Evolutionary conservation across 768 basidiomycete genomes (phyloP).

Genomic region (Mycena capillaripes): DNA sequence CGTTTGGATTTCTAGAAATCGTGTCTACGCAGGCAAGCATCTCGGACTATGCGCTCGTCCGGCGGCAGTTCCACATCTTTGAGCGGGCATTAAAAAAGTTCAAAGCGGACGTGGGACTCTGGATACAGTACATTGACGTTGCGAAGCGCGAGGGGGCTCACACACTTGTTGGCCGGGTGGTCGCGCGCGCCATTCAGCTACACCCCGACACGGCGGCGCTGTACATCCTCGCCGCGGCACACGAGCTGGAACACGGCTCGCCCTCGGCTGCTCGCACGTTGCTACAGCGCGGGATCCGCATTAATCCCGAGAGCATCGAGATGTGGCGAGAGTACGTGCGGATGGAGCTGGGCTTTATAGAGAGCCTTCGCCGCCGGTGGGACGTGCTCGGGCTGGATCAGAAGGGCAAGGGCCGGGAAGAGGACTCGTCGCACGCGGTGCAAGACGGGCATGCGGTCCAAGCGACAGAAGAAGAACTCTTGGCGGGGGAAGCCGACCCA

Average conservation of each 20-base stretch:
- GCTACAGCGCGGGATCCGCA: constrained; percentile 87
- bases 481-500: constrained; percentile 59
- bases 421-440: constrained; percentile 43
- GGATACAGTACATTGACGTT: constrained; percentile 90
- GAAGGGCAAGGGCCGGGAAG: constrained; percentile 47
- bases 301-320: constrained; percentile 78
- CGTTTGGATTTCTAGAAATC: constrained; percentile 57
- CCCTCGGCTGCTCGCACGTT: constrained; percentile 86
- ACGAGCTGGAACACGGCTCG: constrained; percentile 82
- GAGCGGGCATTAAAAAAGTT: constrained; percentile 92
- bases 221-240: constrained; percentile 88
- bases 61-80: constrained; percentile 90
- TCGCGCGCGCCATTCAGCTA: constrained; percentile 88
- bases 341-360: constrained; percentile 91
- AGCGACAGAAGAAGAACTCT: constrained; percentile 47
- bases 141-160: constrained; percentile 86
- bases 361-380: constrained; percentile 86
- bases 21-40: constrained; percentile 68
- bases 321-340: constrained; percentile 93
- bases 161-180: constrained; percentile 84
- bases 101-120: constrained; percentile 88
- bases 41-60: constrained; percentile 88
- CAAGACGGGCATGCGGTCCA: constrained; percentile 14
- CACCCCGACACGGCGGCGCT: constrained; percentile 85
- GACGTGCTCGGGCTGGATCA: constrained; percentile 76